A percentile compares a stretch with the other conserved stretches of the same genome.
Conservation (phyloP, 345 rosid genomes). For the Triadica sebifera region DNA sequence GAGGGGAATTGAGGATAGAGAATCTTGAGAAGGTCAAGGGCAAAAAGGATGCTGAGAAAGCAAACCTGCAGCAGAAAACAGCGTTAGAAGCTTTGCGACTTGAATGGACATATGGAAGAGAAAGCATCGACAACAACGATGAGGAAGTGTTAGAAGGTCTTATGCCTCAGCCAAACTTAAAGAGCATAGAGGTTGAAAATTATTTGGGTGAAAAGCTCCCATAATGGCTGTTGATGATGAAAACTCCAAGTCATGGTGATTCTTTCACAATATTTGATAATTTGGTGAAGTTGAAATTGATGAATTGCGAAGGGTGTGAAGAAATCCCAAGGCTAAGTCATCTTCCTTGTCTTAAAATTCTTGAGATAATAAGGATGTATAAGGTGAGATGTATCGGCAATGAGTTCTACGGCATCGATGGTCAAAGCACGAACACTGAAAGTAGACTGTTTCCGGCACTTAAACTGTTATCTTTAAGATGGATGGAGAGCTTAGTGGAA, state of each 20-base stretch:
- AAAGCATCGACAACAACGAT: not conserved
- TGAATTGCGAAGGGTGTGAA: slow-evolving; percentile 9
- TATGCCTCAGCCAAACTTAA: slow-evolving; percentile 7
- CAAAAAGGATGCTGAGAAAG: slow-evolving; percentile 17
- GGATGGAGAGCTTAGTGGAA: slow-evolving; percentile 4
- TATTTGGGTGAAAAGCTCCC: slow-evolving; percentile 17
- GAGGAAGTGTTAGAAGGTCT: slow-evolving; percentile 26
- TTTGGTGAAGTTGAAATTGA: slow-evolving; percentile 13
- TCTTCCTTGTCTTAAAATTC: slow-evolving; percentile 10
- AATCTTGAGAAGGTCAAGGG: slow-evolving; percentile 15
- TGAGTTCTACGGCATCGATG: not conserved
- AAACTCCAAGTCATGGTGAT: not conserved
- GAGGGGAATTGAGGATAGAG: not conserved
- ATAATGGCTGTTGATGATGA: slow-evolving; percentile 1
- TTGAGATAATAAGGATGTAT: slow-evolving; percentile 1
- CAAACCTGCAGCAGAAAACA: not conserved
- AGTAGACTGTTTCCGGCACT: slow-evolving; percentile 11
- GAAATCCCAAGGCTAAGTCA: slow-evolving; percentile 24
- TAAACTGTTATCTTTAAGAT: not conserved
- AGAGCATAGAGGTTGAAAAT: slow-evolving; percentile 9
- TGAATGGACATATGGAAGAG: not conserved
- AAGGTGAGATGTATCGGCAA: slow-evolving; percentile 7
- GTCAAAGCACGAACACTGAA: not conserved
- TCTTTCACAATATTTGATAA: not conserved
- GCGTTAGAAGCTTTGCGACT: not conserved